phyloP scores from a whole-genome alignment of 768 basidiomycete genomes.

The Lactarius hatsudake region DNA sequence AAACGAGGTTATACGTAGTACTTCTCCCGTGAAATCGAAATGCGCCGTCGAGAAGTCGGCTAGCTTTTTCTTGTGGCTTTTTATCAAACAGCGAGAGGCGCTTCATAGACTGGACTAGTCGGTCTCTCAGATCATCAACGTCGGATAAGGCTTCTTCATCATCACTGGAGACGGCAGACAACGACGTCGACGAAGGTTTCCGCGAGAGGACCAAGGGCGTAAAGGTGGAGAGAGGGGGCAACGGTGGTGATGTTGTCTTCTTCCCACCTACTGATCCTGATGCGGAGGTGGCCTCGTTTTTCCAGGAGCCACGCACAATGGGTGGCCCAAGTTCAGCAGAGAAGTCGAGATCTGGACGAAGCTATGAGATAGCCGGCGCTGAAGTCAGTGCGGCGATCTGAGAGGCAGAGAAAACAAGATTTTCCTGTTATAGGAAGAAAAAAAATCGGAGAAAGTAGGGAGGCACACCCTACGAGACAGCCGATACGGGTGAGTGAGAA shows the following conservation, averaged over 20 bases:
- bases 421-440: too few species aligned
- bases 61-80: constrained; percentile 18
- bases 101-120: constrained; percentile 14
- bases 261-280: constrained; percentile 10
- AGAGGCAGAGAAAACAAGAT: constrained; percentile 9
- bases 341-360: constrained; percentile 62
- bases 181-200: constrained; percentile 6
- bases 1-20: constrained; percentile 15
- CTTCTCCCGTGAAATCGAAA: constrained; percentile 27
- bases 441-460: neutral
- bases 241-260: constrained; percentile 3
- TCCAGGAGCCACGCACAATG: constrained; percentile 66
- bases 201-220: constrained; percentile 6
- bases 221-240: constrained; percentile 13
- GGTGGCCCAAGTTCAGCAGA: constrained; percentile 60
- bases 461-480: neutral
- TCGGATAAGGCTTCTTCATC: constrained; percentile 6
- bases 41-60: constrained; percentile 18
- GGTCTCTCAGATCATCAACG: neutral
- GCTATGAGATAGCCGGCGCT: constrained; percentile 37
- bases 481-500: neutral
- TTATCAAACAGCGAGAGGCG: constrained; percentile 24
- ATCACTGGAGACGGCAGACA: neutral
- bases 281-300: constrained; percentile 29
- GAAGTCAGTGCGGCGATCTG: neutral